Evolutionary conservation across 2,329 filamentous ascomycete genomes (phyloP).

Genomic region (Chrysoporthe puriensis): DNA sequence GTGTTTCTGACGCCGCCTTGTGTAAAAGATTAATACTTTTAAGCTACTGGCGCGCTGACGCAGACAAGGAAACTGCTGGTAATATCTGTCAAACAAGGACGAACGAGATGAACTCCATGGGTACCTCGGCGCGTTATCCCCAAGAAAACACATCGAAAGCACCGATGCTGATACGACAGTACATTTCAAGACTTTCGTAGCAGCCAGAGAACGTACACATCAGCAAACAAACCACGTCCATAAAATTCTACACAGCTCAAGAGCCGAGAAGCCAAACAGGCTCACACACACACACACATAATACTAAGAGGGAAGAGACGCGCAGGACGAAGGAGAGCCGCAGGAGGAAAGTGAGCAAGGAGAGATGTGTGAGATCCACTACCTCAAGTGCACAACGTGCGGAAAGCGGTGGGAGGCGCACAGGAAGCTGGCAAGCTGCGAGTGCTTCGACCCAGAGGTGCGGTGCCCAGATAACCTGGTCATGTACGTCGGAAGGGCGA

Average conservation of each 20-base stretch:
- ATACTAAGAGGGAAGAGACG: background rate
- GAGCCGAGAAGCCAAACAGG: background rate
- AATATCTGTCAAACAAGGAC: background rate
- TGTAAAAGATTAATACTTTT: background rate
- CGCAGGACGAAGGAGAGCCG: background rate
- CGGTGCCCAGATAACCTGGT: slow-evolving; percentile 41
- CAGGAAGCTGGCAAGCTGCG: slow-evolving; percentile 44
- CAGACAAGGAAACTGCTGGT: background rate
- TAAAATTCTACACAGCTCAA: background rate
- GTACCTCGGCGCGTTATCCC: background rate
- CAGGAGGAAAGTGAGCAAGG: background rate
- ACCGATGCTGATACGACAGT: background rate
- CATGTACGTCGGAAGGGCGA: slow-evolving; percentile 43
- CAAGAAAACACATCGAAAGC: background rate
- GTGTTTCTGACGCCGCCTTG: background rate
- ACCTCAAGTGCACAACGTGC: slow-evolving; percentile 39
- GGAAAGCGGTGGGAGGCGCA: slow-evolving; percentile 38
- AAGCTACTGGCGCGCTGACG: background rate
- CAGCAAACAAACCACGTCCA: background rate
- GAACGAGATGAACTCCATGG: background rate
- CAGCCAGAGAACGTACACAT: background rate
- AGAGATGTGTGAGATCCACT: slow-evolving; percentile 44
- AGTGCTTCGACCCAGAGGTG: slow-evolving; percentile 36
- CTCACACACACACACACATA: background rate
- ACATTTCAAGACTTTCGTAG: background rate